A percentile compares a stretch with the other conserved stretches of the same genome.
These are phyloP conservation scores for Xylaria longipes DNA, from an alignment of 495 filamentous ascomycete genomes.

Conservation along the genomic window DNA sequence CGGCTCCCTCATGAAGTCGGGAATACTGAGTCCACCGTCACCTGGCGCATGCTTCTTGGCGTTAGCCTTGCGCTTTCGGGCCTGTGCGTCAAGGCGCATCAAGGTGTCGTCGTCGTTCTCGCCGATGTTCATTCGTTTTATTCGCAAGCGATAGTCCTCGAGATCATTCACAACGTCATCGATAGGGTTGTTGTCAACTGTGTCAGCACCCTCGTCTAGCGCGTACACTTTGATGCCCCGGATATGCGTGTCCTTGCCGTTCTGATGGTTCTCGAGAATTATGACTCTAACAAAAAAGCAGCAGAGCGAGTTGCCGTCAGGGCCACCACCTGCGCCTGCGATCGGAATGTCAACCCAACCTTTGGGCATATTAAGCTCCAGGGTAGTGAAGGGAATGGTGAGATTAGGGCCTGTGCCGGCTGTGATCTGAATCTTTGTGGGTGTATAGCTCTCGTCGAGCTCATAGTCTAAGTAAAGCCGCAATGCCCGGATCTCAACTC, in stretches of 20 bases:
- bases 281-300: constrained; percentile 86
- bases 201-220: constrained; percentile 59
- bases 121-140: constrained; percentile 33
- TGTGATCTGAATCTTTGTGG: constrained; percentile 83
- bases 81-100: constrained; percentile 24
- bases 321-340: constrained; percentile 67
- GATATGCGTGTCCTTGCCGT: constrained; percentile 98
- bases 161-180: constrained; percentile 40
- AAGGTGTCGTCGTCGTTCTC: constrained; percentile 41
- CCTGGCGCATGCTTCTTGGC: constrained; percentile 36
- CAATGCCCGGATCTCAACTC: constrained; percentile 82
- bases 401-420: constrained; percentile 90
- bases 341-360: constrained; percentile 91
- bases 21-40: constrained; percentile 42
- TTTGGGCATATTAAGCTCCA: constrained; percentile 78
- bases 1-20: constrained; percentile 54
- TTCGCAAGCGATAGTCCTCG: constrained; percentile 32
- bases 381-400: constrained; percentile 78
- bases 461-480: constrained; percentile 90
- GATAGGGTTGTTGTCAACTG: constrained; percentile 39
- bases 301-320: constrained; percentile 72
- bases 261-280: constrained; percentile 96
- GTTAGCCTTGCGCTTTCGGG: constrained; percentile 33
- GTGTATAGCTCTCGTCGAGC: constrained; percentile 95
- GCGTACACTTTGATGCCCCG: constrained; percentile 92